Evolutionary conservation across 2,329 filamentous ascomycete species (phyloP).

Genomic region (Hypocreales sp.): DNA sequence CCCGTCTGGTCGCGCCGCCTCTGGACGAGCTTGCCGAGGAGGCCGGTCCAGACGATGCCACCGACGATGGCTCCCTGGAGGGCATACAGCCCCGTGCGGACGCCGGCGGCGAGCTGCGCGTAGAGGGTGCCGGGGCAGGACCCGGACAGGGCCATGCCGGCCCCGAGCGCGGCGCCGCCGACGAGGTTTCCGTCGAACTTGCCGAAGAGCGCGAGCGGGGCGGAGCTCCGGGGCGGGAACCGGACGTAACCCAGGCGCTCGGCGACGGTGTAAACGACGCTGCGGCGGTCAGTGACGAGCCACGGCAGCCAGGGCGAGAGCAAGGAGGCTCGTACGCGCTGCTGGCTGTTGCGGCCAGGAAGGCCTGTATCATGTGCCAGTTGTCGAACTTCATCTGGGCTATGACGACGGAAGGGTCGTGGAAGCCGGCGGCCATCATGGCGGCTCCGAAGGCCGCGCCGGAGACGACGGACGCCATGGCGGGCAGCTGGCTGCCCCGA

Average conservation of each 20-base stretch:
- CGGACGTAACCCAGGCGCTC: slow-evolving; percentile 25
- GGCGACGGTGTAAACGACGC: slow-evolving; percentile 27
- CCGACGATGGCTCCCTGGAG: slow-evolving; percentile 39
- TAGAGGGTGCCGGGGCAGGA: slow-evolving; percentile 52
- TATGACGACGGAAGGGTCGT: slow-evolving; percentile 42
- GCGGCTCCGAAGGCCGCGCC: slow-evolving; percentile 48
- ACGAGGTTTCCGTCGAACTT: slow-evolving; percentile 49
- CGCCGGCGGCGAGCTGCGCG: slow-evolving; percentile 39
- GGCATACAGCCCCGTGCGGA: slow-evolving; percentile 33
- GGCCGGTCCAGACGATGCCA: slow-evolving; percentile 34
- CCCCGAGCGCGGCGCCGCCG: slow-evolving; percentile 44
- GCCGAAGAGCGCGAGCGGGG: slow-evolving; percentile 35
- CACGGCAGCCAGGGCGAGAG: neutral
- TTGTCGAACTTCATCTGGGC: slow-evolving; percentile 43
- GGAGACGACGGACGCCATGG: slow-evolving; percentile 22
- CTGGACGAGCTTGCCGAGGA: slow-evolving; percentile 21
- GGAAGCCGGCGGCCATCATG: slow-evolving; percentile 43
- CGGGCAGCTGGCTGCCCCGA: neutral
- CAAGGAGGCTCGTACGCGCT: slow-evolving; percentile 34
- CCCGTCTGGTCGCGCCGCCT: slow-evolving; percentile 10
- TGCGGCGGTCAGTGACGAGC: slow-evolving; percentile 7
- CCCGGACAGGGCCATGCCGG: slow-evolving; percentile 51
- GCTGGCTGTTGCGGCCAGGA: slow-evolving; percentile 44
- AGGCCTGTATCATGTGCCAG: slow-evolving; percentile 51
- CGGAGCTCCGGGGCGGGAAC: slow-evolving; percentile 31